Percentiles rank a stretch among this genome's conserved stretches.
These are phyloP conservation scores for Solanum dulcamara DNA, from an alignment of 257 asterid genomes.

Conservation along the genomic window DNA sequence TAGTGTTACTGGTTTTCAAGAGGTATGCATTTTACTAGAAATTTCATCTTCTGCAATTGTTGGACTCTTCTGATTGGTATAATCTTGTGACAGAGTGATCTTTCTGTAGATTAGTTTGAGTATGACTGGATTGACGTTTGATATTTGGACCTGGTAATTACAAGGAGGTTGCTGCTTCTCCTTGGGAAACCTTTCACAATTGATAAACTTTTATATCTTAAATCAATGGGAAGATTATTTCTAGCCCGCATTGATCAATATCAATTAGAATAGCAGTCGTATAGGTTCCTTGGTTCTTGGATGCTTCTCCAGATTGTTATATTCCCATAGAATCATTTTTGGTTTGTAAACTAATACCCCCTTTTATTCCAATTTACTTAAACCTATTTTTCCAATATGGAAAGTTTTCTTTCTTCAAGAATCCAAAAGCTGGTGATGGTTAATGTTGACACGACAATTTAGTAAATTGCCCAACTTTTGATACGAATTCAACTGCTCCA, in stretches of 20 bases:
- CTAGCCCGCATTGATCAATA: background rate
- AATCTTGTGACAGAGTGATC: background rate
- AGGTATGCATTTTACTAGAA: conserved; percentile 25
- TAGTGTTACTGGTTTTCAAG: conserved; percentile 40
- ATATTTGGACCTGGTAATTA: background rate
- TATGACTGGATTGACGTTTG: background rate
- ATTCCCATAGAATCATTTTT: background rate
- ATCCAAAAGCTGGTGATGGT: background rate
- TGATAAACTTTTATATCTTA: background rate
- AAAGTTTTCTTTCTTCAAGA: background rate
- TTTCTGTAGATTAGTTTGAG: background rate
- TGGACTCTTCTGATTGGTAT: background rate
- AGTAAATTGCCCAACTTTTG: background rate
- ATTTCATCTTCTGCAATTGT: background rate
- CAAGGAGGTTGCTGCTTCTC: background rate
- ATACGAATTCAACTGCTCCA: background rate
- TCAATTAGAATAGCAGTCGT: background rate
- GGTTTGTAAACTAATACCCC: background rate
- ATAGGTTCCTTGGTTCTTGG: background rate
- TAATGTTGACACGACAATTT: background rate
- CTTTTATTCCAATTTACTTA: background rate
- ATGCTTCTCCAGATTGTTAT: background rate
- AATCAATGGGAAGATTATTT: background rate
- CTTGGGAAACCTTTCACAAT: background rate
- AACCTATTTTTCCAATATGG: background rate